Percentiles rank a stretch among this genome's conserved stretches.
Evolutionary conservation across 2,329 filamentous ascomycete species (phyloP).

Genomic region (Bertia moriformis): DNA sequence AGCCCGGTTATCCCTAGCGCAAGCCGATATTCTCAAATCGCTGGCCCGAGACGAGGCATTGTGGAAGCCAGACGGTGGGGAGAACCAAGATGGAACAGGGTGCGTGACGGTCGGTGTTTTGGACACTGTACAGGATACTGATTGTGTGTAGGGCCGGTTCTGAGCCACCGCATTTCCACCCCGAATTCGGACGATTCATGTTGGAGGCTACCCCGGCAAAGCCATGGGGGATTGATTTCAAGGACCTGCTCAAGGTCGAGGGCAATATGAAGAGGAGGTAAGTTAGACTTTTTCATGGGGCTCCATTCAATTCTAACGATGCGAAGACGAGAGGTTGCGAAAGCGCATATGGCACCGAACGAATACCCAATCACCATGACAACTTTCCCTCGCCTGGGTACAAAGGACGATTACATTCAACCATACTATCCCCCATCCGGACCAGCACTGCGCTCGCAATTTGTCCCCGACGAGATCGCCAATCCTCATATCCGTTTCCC

Average conservation of each 20-base stretch:
- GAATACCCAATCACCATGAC: conserved; percentile 92
- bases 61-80: not conserved
- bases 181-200: conserved; percentile 97
- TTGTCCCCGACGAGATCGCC: conserved; percentile 89
- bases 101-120: conserved; percentile 44
- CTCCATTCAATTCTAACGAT: not conserved
- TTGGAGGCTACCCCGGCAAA: conserved; percentile 88
- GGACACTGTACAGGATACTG: conserved; percentile 51
- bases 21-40: conserved; percentile 82
- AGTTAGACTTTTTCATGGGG: not conserved
- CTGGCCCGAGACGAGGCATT: conserved; percentile 71
- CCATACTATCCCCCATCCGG: conserved; percentile 79
- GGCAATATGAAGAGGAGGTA: conserved; percentile 64
- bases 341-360: conserved; percentile 75
- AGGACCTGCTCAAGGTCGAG: conserved; percentile 86
- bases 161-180: conserved; percentile 83
- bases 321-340: conserved; percentile 47
- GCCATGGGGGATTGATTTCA: conserved; percentile 92
- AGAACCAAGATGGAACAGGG: not conserved
- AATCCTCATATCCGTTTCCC: conserved; percentile 94
- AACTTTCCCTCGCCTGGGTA: conserved; percentile 82
- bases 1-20: conserved; percentile 74
- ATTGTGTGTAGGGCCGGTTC: conserved; percentile 65
- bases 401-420: conserved; percentile 69
- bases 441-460: conserved; percentile 74